Evolutionary conservation across 768 basidiomycete species (phyloP), one percentile per base, ranked within the genome.

Genomic region (Suillus clintonianus): DNA sequence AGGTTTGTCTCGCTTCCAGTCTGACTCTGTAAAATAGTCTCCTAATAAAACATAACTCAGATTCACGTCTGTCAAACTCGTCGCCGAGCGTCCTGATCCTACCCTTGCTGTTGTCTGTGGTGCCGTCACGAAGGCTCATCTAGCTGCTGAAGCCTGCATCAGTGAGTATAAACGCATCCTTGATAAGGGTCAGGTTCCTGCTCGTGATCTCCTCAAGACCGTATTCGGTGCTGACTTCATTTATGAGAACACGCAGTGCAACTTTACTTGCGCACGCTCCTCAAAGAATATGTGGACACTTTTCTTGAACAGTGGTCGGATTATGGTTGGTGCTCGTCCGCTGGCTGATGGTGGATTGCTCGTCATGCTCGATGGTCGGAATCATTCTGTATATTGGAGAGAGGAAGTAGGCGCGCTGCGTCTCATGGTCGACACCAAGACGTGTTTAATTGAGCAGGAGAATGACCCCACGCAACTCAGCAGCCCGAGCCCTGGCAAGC

Each of bases 371-470:
- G 93, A 96, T 71, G 97, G 94, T 62, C 91, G 91, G 73, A 96
- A 94, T 75, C 97, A 99, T 78, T 96, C 97, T 27, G 84, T 97
- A 59, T 99, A 99, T 78, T 99, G 94, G 95, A 85, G 94, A 61
- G 97, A 98, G 76, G 97, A 99, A 80, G 97, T 99, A 60, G 97
- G 95, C 61, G 92, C 94, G 10, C 81, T 95, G 68, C 82, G 93
- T 68, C 76, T 99, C 72, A 94, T 95, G 89, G 90, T 99, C 64
- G 97, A 99, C 78, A 86, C 95, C 60, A 97, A 98, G 84, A 99
- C 97, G 17, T 97, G 96, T 76, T 83, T 98, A 79, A 95, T 99
- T 69, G 97, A 98, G 77, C 96, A 99, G 79, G 97, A 99, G 84
- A 98, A 98, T 70, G 97, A 99, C 72, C 97, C 97, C 17, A 99